Evolutionary conservation across 257 asterid species (phyloP), one percentile per base, ranked within the genome.

Genomic region (Misopates orontium): DNA sequence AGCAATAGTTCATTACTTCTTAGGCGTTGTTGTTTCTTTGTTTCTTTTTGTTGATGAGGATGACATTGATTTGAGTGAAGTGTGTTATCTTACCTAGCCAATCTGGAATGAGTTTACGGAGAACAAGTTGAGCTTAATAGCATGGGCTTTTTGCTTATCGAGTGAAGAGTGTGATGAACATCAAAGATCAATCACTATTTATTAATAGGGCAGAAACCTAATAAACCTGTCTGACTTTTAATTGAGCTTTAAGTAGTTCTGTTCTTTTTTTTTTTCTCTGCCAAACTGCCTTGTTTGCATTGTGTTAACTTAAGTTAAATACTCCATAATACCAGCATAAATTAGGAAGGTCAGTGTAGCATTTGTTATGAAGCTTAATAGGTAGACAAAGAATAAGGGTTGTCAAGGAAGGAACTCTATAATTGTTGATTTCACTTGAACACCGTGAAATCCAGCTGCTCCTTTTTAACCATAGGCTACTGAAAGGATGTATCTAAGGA

Each of bases 201-300:
- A 14, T 52, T 31, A 18, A 24, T 13, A 45, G 51, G 56, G 67
- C 25, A 28, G 32, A 24, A 25, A 31, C 39, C 11, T 31, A 8
- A 12, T 45, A 4, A 45, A 45, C 5, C 14, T 1, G 18, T 14
- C 51, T 13, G 8, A 36, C n/a, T 45, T n/a, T 13, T 8, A 45
- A 45, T 45, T n/a, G 14, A 10, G 21, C 36, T 19, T 31, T 50
- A 32, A 50, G n/a, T 64, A 50, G 60, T 51, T 31, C 17, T 1
- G 28, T 49, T 50, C 59, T 25, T 47, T 31, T 64, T 31, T 49
- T 24, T 49, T 25, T 32, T 25, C 59, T n/a, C n/a, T n/a, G n/a
- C n/a, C n/a, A 11, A 32, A 28, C 51, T 45, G 6, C 51, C 17
- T 45, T 45, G 51, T 12, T 3, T 3, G 15, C 51, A 16, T 45